Percentiles rank a stretch among this genome's conserved stretches.
Evolutionary conservation across 768 basidiomycete genomes (phyloP).

Genomic region (Podaxis sp.): DNA sequence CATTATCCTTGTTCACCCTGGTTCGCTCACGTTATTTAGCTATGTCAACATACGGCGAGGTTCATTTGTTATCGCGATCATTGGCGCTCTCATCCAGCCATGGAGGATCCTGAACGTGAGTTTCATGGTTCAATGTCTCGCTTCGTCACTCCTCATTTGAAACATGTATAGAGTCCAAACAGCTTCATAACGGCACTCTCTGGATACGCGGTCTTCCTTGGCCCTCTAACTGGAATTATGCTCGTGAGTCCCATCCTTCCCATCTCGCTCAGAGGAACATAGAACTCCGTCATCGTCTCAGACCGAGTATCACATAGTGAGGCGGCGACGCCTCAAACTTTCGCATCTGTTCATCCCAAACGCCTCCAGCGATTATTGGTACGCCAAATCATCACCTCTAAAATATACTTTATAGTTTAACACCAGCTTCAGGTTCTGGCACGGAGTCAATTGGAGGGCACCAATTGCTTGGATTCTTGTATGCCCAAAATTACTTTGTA

Average conservation of each 20-base stretch:
- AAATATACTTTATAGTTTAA: too few species aligned
- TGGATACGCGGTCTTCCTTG: slow-evolving; percentile 31
- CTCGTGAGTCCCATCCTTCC: slow-evolving; percentile 19
- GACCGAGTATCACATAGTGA: slow-evolving; percentile 29
- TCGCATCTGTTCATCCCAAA: slow-evolving; percentile 29
- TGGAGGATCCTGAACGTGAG: slow-evolving; percentile 31
- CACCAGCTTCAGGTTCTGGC: slow-evolving; percentile 15
- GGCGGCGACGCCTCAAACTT: slow-evolving; percentile 26
- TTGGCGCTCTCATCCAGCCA: slow-evolving; percentile 30
- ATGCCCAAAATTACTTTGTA: not conserved
- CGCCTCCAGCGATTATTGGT: slow-evolving; percentile 29
- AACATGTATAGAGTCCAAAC: slow-evolving; percentile 18
- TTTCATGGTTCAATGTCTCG: not conserved
- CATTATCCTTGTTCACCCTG: not conserved
- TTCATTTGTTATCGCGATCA: slow-evolving; percentile 28
- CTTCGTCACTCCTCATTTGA: not conserved
- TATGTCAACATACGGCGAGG: slow-evolving; percentile 31
- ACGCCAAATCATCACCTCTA: not conserved
- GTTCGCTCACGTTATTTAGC: not conserved
- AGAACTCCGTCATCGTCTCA: not conserved
- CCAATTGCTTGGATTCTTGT: slow-evolving; percentile 28
- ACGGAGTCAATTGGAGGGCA: slow-evolving; percentile 22
- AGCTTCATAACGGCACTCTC: slow-evolving; percentile 32
- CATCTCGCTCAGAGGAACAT: not conserved
- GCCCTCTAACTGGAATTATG: slow-evolving; percentile 33